Base-by-base conservation (phyloP, 179 eudicot species). In the Vitellaria paradoxa region DNA sequence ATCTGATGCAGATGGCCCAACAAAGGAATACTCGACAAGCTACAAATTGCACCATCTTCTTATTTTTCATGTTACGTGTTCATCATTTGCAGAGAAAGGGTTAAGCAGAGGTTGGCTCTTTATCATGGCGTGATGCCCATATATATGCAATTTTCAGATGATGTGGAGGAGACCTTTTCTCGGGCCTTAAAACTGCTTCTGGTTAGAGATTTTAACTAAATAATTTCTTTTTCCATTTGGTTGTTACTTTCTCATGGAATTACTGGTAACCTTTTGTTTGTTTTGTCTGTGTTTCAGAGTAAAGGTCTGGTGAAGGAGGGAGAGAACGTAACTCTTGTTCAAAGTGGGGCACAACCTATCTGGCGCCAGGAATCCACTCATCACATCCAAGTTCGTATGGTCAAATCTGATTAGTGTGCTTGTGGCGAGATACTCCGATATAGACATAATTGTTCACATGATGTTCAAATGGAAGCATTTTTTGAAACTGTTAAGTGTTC, bases 351-450 rank as follows among this genome's bases (percentile, higher is more conserved):
- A 37, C 97, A 96, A 73, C 89, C 99, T 47, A 96, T 93, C 78
- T 96, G 99, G 99, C 98, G 97, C 50, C 87, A 86, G 67, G 96
- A 88, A 84, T 96, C 99, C 57, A 88, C 93, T 75, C 99, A 93
- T 79, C 99, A 93, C 76, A 96, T 93, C 76, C 99, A 93, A 88
- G 99, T 96, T 81, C 94, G 94, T 64, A 85, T 82, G 86, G 90
- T 96, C 79, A 88, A 89, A 81, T 84, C 80, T 88, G 84, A 87
- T 77, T 83, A 70, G 68, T 63, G 26, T 37, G 8, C 49, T 62
- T 37, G 40, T 46, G 46, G 26, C 14, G 15, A 49, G 71, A 50
- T 11, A 14, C 6, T 14, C 62, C 17, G 10, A 45, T 14, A 3
- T 13, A 21, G n/a, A 23, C 15, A 12, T 50, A 1, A 7, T 37